phyloP scores from a whole-genome alignment of 208 protist species.

The Leishmania mexicana region DNA sequence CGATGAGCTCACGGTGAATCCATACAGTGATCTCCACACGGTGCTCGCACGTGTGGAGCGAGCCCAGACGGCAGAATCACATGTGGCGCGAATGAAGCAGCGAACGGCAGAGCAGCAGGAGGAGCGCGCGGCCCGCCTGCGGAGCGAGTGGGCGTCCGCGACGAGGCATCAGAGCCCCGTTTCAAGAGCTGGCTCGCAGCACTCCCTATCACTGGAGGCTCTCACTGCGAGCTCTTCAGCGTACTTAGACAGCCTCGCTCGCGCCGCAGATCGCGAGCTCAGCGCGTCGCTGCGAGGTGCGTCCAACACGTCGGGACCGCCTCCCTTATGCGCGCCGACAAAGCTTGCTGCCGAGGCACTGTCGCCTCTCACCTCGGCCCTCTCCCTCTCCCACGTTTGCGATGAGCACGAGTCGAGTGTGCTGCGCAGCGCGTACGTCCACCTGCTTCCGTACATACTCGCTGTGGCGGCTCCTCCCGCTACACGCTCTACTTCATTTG shows the following conservation, averaged over 20 bases:
- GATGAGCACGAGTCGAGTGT: not conserved
- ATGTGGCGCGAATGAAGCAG: constrained; percentile 13
- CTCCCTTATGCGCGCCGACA: not conserved
- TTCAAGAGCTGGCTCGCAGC: not conserved
- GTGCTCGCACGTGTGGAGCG: constrained; percentile 11
- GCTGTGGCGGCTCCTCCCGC: not conserved
- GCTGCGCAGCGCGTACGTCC: constrained; percentile 20
- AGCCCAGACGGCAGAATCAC: constrained; percentile 8
- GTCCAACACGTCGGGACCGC: not conserved
- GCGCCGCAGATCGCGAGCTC: not conserved
- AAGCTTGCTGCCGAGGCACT: constrained; percentile 1
- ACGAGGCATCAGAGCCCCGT: not conserved
- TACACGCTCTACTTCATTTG: not conserved
- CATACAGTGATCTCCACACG: constrained; percentile 8
- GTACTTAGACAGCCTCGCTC: constrained; percentile 1
- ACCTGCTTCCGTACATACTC: constrained; percentile 13
- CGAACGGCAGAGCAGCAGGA: constrained; percentile 10
- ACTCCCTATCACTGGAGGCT: not conserved
- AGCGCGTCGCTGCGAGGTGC: not conserved
- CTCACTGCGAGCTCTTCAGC: not conserved
- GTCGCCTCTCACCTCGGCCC: constrained; percentile 3
- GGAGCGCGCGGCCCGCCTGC: constrained; percentile 15
- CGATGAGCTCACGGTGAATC: constrained; percentile 27
- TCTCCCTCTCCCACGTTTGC: not conserved
- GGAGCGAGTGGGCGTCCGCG: constrained; percentile 10